Percentiles rank a stretch among this genome's conserved stretches.
phyloP scores from a whole-genome alignment of 768 basidiomycete genomes.

The Tephrocybe sp. region DNA sequence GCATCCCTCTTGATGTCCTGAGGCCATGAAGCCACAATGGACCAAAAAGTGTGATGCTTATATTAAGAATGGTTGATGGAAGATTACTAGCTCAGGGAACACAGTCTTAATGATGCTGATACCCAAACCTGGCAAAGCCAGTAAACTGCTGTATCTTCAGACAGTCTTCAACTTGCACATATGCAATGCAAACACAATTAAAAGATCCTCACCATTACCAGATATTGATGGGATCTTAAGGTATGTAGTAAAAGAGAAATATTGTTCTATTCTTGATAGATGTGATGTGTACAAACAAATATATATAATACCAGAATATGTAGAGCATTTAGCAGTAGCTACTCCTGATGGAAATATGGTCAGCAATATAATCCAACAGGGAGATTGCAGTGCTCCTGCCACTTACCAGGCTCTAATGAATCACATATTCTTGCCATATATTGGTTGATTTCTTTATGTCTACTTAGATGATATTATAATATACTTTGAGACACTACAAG shows the following conservation, averaged over 20 bases:
- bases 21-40: conserved; percentile 31
- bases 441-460: not conserved
- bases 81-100: conserved; percentile 28
- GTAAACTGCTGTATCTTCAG: conserved; percentile 17
- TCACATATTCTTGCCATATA: conserved; percentile 14
- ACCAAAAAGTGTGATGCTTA: conserved; percentile 27
- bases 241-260: conserved; percentile 15
- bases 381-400: conserved; percentile 7
- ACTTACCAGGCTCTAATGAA: conserved; percentile 48
- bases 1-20: conserved; percentile 36
- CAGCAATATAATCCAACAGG: not conserved
- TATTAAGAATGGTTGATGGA: conserved; percentile 26
- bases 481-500: conserved; percentile 34
- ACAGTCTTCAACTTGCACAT: conserved; percentile 31
- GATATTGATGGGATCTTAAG: conserved; percentile 7
- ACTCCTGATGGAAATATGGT: conserved; percentile 26
- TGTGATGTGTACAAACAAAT: conserved; percentile 38
- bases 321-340: conserved; percentile 24
- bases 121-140: conserved; percentile 10
- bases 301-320: conserved; percentile 25
- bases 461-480: conserved; percentile 39
- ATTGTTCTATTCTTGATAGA: conserved; percentile 14
- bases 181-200: conserved; percentile 22
- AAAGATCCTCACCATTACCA: not conserved
- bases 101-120: conserved; percentile 34